Evolutionary conservation across 805 yeast species (phyloP).

Genomic region (Crinitomyces ghanaensis): DNA sequence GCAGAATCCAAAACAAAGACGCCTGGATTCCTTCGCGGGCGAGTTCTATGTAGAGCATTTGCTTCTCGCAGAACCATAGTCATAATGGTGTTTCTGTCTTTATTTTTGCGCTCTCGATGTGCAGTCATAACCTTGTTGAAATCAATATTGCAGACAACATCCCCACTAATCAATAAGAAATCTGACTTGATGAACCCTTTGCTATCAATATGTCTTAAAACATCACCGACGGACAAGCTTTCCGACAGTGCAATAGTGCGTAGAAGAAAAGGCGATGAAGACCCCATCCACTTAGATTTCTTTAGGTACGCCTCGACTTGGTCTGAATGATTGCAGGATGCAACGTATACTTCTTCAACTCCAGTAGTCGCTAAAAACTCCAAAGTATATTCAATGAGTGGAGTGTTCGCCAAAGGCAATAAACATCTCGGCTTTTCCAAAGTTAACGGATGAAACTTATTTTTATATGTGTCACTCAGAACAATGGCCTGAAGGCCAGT

Average conservation of each 20-base stretch:
- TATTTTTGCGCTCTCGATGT: slow-evolving; percentile 57
- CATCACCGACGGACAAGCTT: slow-evolving; percentile 89
- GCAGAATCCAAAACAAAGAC: slow-evolving; percentile 68
- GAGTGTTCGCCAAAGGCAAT: slow-evolving; percentile 84
- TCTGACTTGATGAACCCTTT: slow-evolving; percentile 85
- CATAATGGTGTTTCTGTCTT: slow-evolving; percentile 82
- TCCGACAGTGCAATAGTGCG: slow-evolving; percentile 75
- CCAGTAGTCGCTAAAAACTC: slow-evolving; percentile 89
- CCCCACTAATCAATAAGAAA: slow-evolving; percentile 84
- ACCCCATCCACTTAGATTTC: slow-evolving; percentile 28
- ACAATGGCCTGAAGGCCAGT: slow-evolving; percentile 79
- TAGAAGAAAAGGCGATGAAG: slow-evolving; percentile 69
- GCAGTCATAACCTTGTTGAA: slow-evolving; percentile 58
- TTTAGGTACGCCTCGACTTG: slow-evolving; percentile 77
- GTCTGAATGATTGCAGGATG: slow-evolving; percentile 86
- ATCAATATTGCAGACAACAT: slow-evolving; percentile 87
- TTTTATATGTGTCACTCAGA: slow-evolving; percentile 84
- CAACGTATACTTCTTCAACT: slow-evolving; percentile 78
- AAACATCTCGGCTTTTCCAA: slow-evolving; percentile 80
- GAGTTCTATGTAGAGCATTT: slow-evolving; percentile 69
- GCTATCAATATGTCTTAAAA: slow-evolving; percentile 90
- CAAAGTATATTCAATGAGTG: slow-evolving; percentile 85
- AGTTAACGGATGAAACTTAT: slow-evolving; percentile 87
- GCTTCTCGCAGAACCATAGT: slow-evolving; percentile 91
- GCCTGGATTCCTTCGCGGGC: slow-evolving; percentile 74